phyloP scores from a whole-genome alignment of 192 early-diverging fungal genomes.

The Coemansia sp. region DNA sequence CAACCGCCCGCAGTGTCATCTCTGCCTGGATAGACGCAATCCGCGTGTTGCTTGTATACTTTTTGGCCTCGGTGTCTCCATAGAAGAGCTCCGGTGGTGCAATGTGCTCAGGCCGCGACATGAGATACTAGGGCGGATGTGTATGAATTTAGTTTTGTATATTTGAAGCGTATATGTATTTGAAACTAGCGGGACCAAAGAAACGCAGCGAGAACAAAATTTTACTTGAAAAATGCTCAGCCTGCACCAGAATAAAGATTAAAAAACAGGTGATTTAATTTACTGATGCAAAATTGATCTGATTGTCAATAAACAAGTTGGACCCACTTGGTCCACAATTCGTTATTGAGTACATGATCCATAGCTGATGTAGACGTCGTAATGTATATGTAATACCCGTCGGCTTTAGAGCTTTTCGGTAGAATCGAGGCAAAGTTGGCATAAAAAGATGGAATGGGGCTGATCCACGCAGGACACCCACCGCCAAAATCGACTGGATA shows the following conservation, averaged over 20 bases:
- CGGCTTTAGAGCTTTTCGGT: background rate
- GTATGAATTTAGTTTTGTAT: no score
- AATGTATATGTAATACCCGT: constrained; percentile 16
- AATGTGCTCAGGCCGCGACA: constrained; percentile 94
- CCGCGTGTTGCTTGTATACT: constrained; percentile 92
- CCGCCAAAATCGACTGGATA: constrained; percentile 15
- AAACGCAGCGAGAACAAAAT: no score
- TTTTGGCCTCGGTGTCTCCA: constrained; percentile 87
- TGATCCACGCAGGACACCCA: constrained; percentile 9
- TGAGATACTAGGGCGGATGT: constrained; percentile 17
- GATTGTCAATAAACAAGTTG: background rate
- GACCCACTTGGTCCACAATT: background rate
- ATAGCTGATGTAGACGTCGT: constrained; percentile 1
- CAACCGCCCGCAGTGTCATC: constrained; percentile 89
- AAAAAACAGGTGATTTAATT: no score
- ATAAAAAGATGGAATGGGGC: constrained; percentile 1
- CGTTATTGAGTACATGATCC: background rate
- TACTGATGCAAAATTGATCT: background rate
- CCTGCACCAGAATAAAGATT: no score
- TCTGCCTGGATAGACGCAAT: constrained; percentile 92
- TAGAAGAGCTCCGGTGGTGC: constrained; percentile 98
- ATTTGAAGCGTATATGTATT: no score
- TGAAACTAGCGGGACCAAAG: no score
- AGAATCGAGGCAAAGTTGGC: constrained; percentile 14
- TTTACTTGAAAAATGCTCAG: no score